Evolutionary conservation across 345 rosid species (phyloP).

Genomic region (Camelina sativa): DNA sequence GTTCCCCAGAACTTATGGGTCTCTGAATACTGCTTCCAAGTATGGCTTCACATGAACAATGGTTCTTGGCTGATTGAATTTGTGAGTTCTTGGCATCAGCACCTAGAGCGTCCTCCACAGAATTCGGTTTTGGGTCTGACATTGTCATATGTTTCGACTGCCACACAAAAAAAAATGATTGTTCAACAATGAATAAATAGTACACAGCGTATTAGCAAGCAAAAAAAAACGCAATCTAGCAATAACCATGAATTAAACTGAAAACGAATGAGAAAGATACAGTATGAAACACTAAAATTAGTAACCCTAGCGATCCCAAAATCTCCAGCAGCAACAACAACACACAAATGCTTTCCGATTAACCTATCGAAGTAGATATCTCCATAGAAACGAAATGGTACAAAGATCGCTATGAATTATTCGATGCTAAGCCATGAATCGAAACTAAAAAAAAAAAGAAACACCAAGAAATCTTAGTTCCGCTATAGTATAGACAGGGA

Average conservation of each 20-base stretch:
- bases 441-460: too few species aligned
- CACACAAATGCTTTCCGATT: background rate
- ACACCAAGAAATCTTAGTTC: background rate
- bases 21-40: background rate
- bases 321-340: background rate
- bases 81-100: background rate
- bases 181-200: background rate
- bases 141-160: background rate
- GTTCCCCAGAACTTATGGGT: slow-evolving; percentile 68
- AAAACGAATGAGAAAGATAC: background rate
- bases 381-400: background rate
- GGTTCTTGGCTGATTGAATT: background rate
- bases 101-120: background rate
- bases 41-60: background rate
- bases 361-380: background rate
- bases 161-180: background rate
- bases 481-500: background rate
- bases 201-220: background rate
- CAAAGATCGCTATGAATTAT: background rate
- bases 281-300: background rate
- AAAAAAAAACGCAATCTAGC: background rate
- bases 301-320: slow-evolving; percentile 1
- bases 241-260: background rate
- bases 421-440: background rate
- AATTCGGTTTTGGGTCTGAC: background rate